phyloP scores from a whole-genome alignment of 208 protist species.

The Leishmania tarentolae region DNA sequence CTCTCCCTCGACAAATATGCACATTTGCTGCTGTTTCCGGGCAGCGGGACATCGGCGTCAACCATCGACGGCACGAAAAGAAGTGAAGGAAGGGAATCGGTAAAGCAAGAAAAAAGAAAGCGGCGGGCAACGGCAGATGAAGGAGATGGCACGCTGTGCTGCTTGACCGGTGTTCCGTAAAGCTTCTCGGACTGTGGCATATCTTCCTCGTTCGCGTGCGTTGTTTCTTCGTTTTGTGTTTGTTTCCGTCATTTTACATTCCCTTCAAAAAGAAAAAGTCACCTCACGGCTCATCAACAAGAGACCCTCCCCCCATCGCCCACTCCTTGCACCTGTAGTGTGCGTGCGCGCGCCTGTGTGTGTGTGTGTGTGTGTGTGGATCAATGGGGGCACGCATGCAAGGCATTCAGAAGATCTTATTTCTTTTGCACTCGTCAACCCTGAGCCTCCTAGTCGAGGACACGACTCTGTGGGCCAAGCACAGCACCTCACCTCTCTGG shows the following conservation, averaged over 20 bases:
- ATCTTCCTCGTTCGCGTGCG: not conserved
- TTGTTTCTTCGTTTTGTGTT: constrained; percentile 18
- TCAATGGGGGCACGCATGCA: not conserved
- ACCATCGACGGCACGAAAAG: not conserved
- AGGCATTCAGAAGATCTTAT: not conserved
- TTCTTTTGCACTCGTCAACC: not conserved
- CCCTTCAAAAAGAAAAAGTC: constrained; percentile 18
- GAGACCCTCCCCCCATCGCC: too few species aligned
- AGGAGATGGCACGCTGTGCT: constrained; percentile 21
- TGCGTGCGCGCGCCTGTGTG: too few species aligned
- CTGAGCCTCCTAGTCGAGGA: not conserved
- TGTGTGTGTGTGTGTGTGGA: not conserved
- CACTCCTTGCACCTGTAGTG: too few species aligned
- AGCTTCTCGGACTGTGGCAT: not conserved
- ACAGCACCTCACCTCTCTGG: not conserved
- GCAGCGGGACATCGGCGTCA: not conserved
- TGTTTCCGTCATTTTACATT: not conserved
- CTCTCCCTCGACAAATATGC: too few species aligned
- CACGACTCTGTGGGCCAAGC: not conserved
- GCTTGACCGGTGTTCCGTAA: constrained; percentile 1
- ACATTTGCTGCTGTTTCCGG: not conserved
- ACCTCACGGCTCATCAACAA: too few species aligned
- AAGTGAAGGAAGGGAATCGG: not conserved
- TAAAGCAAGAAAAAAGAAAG: not conserved
- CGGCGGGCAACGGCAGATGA: constrained; percentile 14